phyloP scores from a whole-genome alignment of 2,329 filamentous ascomycete genomes.

The Diaporthe capsici region DNA sequence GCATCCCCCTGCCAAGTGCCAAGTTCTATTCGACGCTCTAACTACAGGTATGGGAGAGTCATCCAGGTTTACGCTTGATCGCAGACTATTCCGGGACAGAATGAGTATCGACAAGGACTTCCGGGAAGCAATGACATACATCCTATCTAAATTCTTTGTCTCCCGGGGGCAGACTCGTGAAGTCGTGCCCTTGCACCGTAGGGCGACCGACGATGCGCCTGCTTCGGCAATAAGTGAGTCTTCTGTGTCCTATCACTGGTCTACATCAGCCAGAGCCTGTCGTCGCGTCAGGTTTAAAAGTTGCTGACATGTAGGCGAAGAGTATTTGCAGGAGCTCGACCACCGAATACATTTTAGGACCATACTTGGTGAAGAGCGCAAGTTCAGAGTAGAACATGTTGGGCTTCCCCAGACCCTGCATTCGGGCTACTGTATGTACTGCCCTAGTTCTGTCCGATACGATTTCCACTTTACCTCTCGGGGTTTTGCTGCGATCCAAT shows the following conservation, averaged over 20 bases:
- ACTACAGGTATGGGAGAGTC: neutral
- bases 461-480: no score
- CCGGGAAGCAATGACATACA: neutral
- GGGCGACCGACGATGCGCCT: neutral
- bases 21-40: neutral
- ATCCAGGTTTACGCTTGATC: no score
- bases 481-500: neutral
- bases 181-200: neutral
- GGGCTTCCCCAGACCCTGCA: neutral
- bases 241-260: neutral
- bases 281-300: neutral
- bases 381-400: neutral
- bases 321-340: conserved; percentile 6
- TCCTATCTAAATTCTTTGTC: neutral
- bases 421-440: neutral
- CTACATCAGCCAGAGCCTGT: no score
- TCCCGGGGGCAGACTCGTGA: neutral
- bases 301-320: neutral
- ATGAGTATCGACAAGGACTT: neutral
- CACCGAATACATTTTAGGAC: neutral
- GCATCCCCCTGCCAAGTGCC: neutral
- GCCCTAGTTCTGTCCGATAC: no score
- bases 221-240: conserved; percentile 25
- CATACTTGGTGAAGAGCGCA: neutral
- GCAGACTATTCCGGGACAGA: neutral